Base-by-base conservation (phyloP, 225 moss, liverwort and hornwort species). In the Pseudoscleropodium purum region DNA sequence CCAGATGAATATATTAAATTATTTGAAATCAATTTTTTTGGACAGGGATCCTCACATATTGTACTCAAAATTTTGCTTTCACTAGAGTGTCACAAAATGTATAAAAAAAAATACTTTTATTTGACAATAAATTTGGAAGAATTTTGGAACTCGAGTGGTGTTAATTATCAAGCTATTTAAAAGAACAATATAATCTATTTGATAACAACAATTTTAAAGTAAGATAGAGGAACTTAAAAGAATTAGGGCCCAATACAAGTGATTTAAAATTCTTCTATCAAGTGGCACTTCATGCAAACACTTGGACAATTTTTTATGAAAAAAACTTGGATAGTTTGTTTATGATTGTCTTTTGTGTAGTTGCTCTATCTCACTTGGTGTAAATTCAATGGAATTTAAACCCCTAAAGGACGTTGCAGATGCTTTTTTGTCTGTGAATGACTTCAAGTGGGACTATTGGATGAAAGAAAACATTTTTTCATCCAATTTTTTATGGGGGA, bases 321-420 rank as follows among this genome's bases (percentile, higher is more conserved):
- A 78, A 54, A 36, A 15, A 25, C 10, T 49, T 33, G 12, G 7
- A 34, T 34, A 20, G 34, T 76, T 51, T 76, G 13, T 5, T 49
- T 7, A 49, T 34, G 5, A 52, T 0, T 54, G 5, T 54, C 20
- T 76, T 33, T 77, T 21, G 13, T 23, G 2, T 34, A 1, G 23
- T 36, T 14, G 23, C 5, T 23, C 14, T 33, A 51, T 8, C 13
- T 76, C 14, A 30, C 31, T 75, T 73, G 3, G 9, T 26, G 43
- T 27, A 1, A 29, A 17, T 19, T 51, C 23, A 21, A 52, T 77
- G 8, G 9, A 51, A 77, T 8, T 52, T 51, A 5, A 41, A 72
- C 5, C 16, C 16, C 3, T 41, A 41, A 5, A 15, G 0, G 9
- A 41, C 0, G 0, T 2, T 41, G 1, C 0, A 2, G 14, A 39